Base-by-base conservation (phyloP, 139 green algal species). In the Volvox africanus region DNA sequence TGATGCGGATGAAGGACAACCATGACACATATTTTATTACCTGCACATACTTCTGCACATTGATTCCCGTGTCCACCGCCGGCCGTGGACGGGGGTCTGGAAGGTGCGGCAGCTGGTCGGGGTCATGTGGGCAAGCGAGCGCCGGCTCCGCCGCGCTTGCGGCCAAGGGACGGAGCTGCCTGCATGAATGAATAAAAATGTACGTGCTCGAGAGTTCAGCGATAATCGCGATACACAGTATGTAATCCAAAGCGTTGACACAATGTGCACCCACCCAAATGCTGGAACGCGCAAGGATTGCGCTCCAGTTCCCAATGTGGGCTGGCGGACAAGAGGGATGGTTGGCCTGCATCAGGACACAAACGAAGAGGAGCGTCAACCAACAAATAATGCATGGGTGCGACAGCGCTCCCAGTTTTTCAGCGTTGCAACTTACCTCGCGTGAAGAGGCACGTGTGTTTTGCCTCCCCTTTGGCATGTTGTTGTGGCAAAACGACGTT, bases 41-140 rank as follows among this genome's bases (percentile, higher is more conserved):
- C 61, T 91, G 77, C 0, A 92, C 83, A 69, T 71, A 93, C 76
- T 87, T 87, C 36, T 50, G 17, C 17, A 93, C 90, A 55, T 93
- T 79, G 75, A 93, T 93, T 33, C 90, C 90, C 0, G 32, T n/a
- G 76, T 93, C 90, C 36, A 90, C 83, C 0, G 26, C 30, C 0
- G 65, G 75, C 36, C 36, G 76, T 9, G 90, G 83, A 12, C 90
- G 83, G 9, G 62, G 69, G 77, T 93, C 90, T 20, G 90, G 90
- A 19, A 93, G 24, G 35, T 69, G 44, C 16, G 80, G 20, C 32
- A 71, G 65, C 30, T 55, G 61, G 35, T 91, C 78, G 21, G 75
- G 76, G 65, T 80, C 36, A 18, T 37, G 50, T 0, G 73, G 68
- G 81, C 81, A 87, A 19, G 78, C 22, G n/a, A 73, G 12, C 13